Evolutionary conservation across 2,329 filamentous ascomycete species (phyloP).

Genomic region (Clathrospora elynae): DNA sequence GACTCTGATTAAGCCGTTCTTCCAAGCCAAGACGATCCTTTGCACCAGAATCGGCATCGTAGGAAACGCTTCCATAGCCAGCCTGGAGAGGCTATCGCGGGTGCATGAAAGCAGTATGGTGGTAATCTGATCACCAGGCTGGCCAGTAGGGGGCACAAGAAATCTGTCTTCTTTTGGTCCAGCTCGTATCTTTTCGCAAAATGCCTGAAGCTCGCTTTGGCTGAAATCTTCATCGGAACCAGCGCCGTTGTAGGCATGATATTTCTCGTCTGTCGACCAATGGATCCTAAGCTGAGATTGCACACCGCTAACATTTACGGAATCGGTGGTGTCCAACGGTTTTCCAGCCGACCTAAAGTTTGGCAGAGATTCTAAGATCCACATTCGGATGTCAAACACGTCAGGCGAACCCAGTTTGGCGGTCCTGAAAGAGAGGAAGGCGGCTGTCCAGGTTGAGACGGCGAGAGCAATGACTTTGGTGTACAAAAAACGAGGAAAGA

Average conservation of each 20-base stretch:
- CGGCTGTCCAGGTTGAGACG: slow-evolving; percentile 58
- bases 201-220: slow-evolving; percentile 57
- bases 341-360: slow-evolving; percentile 17
- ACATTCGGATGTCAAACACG: slow-evolving; percentile 33
- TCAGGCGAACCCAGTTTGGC: slow-evolving; percentile 57
- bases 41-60: slow-evolving; percentile 40
- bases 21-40: slow-evolving; percentile 41
- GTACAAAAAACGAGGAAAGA: slow-evolving; percentile 51
- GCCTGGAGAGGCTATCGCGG: slow-evolving; percentile 40
- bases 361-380: slow-evolving; percentile 31
- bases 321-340: slow-evolving; percentile 24
- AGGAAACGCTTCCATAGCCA: slow-evolving; percentile 54
- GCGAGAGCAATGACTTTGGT: slow-evolving; percentile 56
- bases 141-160: slow-evolving; percentile 47
- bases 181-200: slow-evolving; percentile 52
- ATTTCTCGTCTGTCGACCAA: slow-evolving; percentile 35
- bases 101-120: slow-evolving; percentile 49
- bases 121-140: slow-evolving; percentile 54
- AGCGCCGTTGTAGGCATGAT: slow-evolving; percentile 53
- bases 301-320: slow-evolving; percentile 33
- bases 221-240: slow-evolving; percentile 55
- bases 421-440: slow-evolving; percentile 55
- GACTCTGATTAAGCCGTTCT: slow-evolving; percentile 39
- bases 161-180: slow-evolving; percentile 52
- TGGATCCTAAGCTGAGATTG: slow-evolving; percentile 27